Conservation (phyloP, 768 basidiomycete species). For the Rubroboletus satanas region DNA sequence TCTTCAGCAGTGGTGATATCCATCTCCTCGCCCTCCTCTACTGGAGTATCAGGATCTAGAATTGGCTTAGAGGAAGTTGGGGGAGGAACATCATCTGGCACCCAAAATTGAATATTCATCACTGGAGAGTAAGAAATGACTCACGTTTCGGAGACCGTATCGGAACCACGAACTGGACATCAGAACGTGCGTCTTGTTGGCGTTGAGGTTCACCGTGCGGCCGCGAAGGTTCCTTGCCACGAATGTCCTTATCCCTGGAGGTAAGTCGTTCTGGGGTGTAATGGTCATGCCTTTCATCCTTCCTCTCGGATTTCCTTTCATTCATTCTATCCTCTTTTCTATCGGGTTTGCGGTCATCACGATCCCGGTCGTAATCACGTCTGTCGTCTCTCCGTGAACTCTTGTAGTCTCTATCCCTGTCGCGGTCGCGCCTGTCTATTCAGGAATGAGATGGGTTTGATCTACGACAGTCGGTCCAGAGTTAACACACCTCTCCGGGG, state of each 20-base stretch:
- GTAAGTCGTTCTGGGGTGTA: slow-evolving; percentile 38
- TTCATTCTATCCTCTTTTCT: slow-evolving; percentile 31
- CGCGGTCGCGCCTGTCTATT: slow-evolving; percentile 35
- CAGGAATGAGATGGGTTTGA: not conserved
- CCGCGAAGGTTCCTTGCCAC: slow-evolving; percentile 20
- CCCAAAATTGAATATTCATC: not conserved
- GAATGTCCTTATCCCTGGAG: slow-evolving; percentile 25
- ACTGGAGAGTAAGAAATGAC: not conserved
- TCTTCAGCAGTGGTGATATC: slow-evolving; percentile 63
- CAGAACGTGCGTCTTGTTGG: slow-evolving; percentile 15
- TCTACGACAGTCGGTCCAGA: not conserved
- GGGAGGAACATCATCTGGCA: slow-evolving; percentile 7
- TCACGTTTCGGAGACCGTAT: slow-evolving; percentile 13
- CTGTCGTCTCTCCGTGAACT: slow-evolving; percentile 32
- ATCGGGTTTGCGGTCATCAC: slow-evolving; percentile 31
- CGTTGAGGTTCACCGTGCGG: slow-evolving; percentile 22
- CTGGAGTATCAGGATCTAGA: slow-evolving; percentile 41
- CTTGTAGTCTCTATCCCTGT: slow-evolving; percentile 38
- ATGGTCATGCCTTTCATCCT: slow-evolving; percentile 40
- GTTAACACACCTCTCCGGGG: slow-evolving; percentile 31
- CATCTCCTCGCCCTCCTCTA: slow-evolving; percentile 50
- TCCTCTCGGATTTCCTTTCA: slow-evolving; percentile 30
- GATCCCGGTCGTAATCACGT: slow-evolving; percentile 30
- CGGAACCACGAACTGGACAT: slow-evolving; percentile 10
- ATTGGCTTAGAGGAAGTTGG: slow-evolving; percentile 28